A percentile compares a stretch with the other conserved stretches of the same genome.
Evolutionary conservation across 768 basidiomycete genomes (phyloP).

Genomic region (Kondoa subrosea): DNA sequence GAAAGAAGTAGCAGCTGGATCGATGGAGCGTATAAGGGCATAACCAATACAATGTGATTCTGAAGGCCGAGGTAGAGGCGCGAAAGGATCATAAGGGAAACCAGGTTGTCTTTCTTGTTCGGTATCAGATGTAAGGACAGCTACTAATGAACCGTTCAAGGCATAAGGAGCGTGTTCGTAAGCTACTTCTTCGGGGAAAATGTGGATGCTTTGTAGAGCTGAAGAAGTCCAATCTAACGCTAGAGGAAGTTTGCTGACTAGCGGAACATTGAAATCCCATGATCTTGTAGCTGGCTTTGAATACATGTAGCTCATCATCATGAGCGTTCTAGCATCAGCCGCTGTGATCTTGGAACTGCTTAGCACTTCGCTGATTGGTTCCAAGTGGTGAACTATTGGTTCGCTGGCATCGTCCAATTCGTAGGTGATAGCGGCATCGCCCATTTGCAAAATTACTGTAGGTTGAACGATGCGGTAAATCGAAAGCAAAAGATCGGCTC

Average conservation of each 20-base stretch:
- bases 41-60: not conserved
- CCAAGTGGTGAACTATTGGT: not conserved
- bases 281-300: slow-evolving; percentile 34
- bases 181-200: slow-evolving; percentile 60
- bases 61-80: not conserved
- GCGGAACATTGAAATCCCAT: slow-evolving; percentile 55
- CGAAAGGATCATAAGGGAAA: not conserved
- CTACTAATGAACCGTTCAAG: slow-evolving; percentile 66
- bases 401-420: not conserved
- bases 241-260: slow-evolving; percentile 55
- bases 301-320: slow-evolving; percentile 37
- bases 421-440: not conserved
- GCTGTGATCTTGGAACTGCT: slow-evolving; percentile 39
- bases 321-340: slow-evolving; percentile 53
- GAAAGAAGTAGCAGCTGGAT: not conserved
- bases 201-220: slow-evolving; percentile 48
- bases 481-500: slow-evolving; percentile 53
- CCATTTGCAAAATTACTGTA: slow-evolving; percentile 7
- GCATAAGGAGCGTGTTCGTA: slow-evolving; percentile 51
- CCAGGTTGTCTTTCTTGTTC: not conserved
- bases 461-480: slow-evolving; percentile 41
- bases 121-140: slow-evolving; percentile 38
- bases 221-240: slow-evolving; percentile 43
- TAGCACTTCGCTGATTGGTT: not conserved
- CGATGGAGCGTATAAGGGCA: not conserved